Base-by-base conservation (phyloP, 192 early-diverging fungal genomes). In the Coemansia sp. region DNA sequence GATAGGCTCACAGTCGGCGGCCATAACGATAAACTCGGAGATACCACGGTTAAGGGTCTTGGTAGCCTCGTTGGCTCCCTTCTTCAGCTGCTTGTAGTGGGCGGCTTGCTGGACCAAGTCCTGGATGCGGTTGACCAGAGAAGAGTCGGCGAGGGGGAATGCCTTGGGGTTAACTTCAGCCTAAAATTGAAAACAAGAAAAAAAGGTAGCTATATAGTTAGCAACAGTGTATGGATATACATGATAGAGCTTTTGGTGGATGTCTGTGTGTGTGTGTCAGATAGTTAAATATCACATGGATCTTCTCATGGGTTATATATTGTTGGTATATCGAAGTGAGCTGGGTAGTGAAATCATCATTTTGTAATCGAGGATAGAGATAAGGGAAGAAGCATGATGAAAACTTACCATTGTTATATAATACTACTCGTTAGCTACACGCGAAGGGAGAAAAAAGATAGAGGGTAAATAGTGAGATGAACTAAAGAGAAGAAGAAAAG, bases 61-160 rank as follows among this genome's bases (percentile, higher is more conserved):
- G 73, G 96, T 99, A 24, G 96, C 94, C 86, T 99, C 97, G 91
- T 99, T 99, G 77, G 96, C 97, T 75, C 97, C 97, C 90, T 97
- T 97, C 88, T 97, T 97, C 71, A 97, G 89, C 86, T 99, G 97
- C 89, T 98, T 98, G 92, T 98, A 99, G 91, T 99, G 95, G 52
- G 94, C 92, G 38, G 97, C 97, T 87, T 99, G 97, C 87, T 99
- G 97, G 68, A 97, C 94, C 46, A 99, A 89, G 78, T 98, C 97
- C 63, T 96, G 89, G 76, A 99, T 98, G 76, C 91, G 91, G 88
- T 91, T 96, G 73, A 92, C 89, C 49, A 99, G 89, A 60, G 87
- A 80, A 60, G 97, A 87, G 73, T 96, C 94, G 79, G 97, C 96
- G 63, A 96, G 88, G 54, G 95, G 95, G 85, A 93, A 96, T 62